Evolutionary conservation across 768 basidiomycete species (phyloP), one percentile per base, ranked within the genome.

Genomic region (Boletus fagicola): DNA sequence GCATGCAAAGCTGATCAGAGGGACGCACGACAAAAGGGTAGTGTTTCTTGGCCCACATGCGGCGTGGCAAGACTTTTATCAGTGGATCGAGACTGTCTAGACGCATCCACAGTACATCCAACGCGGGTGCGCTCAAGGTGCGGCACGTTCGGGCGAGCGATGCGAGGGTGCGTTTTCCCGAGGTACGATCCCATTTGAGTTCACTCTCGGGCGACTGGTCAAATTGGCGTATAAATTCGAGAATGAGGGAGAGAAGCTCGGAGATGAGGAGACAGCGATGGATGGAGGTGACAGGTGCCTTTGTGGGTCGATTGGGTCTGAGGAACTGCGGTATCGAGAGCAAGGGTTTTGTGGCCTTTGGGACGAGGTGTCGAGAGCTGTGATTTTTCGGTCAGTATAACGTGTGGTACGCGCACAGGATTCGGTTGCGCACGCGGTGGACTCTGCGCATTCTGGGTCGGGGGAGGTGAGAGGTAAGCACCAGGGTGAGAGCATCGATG

Each of bases 61-160:
- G 62, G 1, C 60, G 56, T 11, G 68, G 68, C 16, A 69, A 55
- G 15, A 69, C 56, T 15, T 54, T 67, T 20, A 69, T 69, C 47
- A 69, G 49, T 0, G 68, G 68, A 60, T 69, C 68, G 18, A 69
- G 68, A 30, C 47, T 62, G n/a, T 69, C 68, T 1, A 69, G 58
- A 45, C 62, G 58, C 68, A 63, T 63, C 70, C 70, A 71, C 7
- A 72, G 62, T 1, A 40, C 54, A 60, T 71, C 70, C n/a, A 71
- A 28, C 1, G 70, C 62, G 2, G 63, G 56, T n/a, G 28, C 51
- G 28, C 60, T 65, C 44, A 71, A 56, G 0, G 65, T 53, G 12
- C 52, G 61, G 43, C 71, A 71, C 0, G 70, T 72, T 42, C 62
- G 56, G 8, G 71, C 69, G 16, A 71, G 69, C 0, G 57, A 59